Evolutionary conservation across 805 yeast species (phyloP).

Genomic region (Kazachstania martiniae): DNA sequence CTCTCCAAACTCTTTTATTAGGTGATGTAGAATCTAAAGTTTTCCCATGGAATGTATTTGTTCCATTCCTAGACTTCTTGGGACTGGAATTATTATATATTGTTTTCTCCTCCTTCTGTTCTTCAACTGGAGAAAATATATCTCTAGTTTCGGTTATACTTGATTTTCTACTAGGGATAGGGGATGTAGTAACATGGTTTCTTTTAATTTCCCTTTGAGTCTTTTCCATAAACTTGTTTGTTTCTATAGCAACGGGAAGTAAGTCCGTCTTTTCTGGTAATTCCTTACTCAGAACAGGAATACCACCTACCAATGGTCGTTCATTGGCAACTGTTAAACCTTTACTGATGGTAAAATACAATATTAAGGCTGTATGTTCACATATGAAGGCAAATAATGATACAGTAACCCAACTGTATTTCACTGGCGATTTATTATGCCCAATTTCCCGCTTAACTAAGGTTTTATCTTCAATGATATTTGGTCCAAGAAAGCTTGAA

Average conservation of each 20-base stretch:
- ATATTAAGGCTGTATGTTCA: slow-evolving; percentile 19
- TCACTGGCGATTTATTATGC: slow-evolving; percentile 17
- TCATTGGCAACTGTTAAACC: slow-evolving; percentile 1
- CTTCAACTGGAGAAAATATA: too few relatives aligned
- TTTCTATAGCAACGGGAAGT: slow-evolving; percentile 4
- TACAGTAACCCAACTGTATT: slow-evolving; percentile 27
- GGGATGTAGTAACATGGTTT: not conserved
- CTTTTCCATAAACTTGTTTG: slow-evolving; percentile 6
- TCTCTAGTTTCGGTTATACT: too few relatives aligned
- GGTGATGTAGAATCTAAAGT: too few relatives aligned
- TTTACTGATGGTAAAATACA: slow-evolving; percentile 5
- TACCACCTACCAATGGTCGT: not conserved
- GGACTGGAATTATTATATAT: too few relatives aligned
- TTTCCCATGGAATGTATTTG: too few relatives aligned
- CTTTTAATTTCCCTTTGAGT: slow-evolving; percentile 1
- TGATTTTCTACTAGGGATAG: not conserved
- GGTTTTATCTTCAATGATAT: slow-evolving; percentile 9
- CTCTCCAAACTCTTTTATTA: too few relatives aligned
- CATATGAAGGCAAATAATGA: slow-evolving; percentile 25
- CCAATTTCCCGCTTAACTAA: slow-evolving; percentile 15
- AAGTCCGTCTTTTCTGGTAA: slow-evolving; percentile 5
- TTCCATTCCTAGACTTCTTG: too few relatives aligned
- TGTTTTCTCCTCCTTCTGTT: too few relatives aligned
- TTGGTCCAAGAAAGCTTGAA: slow-evolving; percentile 36
- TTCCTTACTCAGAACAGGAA: slow-evolving; percentile 1